Evolutionary conservation across 176 grass and related monocot species (phyloP).

Genomic region (Ananas comosus): DNA sequence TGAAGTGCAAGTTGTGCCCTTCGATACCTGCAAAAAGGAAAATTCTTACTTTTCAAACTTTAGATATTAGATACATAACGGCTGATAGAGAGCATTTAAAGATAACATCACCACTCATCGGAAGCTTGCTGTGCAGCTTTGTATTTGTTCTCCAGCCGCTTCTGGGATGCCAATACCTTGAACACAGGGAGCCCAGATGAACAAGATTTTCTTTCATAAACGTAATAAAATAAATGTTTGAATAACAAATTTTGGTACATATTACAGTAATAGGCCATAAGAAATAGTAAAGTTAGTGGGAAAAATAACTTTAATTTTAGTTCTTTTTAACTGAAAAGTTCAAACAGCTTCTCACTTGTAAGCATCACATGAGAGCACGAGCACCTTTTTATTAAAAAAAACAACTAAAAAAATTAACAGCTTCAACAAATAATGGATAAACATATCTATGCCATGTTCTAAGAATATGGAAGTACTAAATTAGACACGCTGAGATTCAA

Average conservation of each 20-base stretch:
- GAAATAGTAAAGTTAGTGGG: neutral
- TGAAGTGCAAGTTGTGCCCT: conserved; percentile 95
- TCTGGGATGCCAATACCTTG: conserved; percentile 97
- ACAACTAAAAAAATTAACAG: no score
- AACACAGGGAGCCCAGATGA: conserved; percentile 21
- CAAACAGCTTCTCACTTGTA: no score
- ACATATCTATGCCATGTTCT: no score
- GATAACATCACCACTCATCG: conserved; percentile 71
- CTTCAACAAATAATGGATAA: no score
- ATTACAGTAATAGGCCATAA: neutral
- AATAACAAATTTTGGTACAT: neutral
- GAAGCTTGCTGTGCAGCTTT: conserved; percentile 80
- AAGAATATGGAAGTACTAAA: no score
- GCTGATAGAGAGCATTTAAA: conserved; percentile 6
- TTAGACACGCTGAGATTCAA: no score
- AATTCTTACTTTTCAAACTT: conserved; percentile 1
- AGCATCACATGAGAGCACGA: no score
- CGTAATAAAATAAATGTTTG: neutral
- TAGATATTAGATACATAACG: neutral
- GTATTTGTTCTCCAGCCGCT: conserved; percentile 86
- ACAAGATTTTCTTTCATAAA: neutral
- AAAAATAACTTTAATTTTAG: no score
- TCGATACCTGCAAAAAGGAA: conserved; percentile 4
- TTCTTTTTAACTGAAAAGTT: no score
- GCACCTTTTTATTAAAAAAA: no score